phyloP scores from a whole-genome alignment of 2,329 filamentous ascomycete species.

The Fusarium sp. region DNA sequence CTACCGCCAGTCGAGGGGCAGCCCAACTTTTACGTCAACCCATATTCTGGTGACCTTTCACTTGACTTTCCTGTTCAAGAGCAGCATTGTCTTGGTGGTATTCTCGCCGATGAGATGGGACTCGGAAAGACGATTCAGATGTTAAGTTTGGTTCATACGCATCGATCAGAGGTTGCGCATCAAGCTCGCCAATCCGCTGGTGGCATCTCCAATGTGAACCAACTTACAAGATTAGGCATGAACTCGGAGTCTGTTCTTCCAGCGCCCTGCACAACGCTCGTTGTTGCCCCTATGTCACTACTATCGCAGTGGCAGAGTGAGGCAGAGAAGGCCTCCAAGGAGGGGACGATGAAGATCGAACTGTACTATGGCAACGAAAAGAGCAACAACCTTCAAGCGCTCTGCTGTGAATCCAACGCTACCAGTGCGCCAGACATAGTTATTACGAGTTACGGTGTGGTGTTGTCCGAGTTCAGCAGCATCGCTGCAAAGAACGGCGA shows the following conservation, averaged over 20 bases:
- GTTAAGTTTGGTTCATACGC: constrained; percentile 89
- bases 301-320: constrained; percentile 98
- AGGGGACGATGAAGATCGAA: constrained; percentile 81
- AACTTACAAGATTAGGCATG: constrained; percentile 68
- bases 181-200: constrained; percentile 47
- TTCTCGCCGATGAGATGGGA: constrained; percentile 97
- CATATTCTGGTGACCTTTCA: constrained; percentile 93
- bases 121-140: constrained; percentile 98
- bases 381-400: constrained; percentile 73
- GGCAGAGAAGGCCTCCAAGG: constrained; percentile 85
- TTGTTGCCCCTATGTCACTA: constrained; percentile 96
- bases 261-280: constrained; percentile 89
- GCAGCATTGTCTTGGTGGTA: constrained; percentile 91
- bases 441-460: constrained; percentile 92
- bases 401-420: constrained; percentile 79
- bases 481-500: constrained; percentile 72
- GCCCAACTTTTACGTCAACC: constrained; percentile 89
- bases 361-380: constrained; percentile 95
- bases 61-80: constrained; percentile 92
- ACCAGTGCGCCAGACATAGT: constrained; percentile 83
- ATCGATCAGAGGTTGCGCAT: constrained; percentile 66
- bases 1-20: constrained; percentile 71
- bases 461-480: constrained; percentile 84
- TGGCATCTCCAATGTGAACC: constrained; percentile 59
- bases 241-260: constrained; percentile 64